A percentile compares a stretch with the other conserved stretches of the same genome.
Evolutionary conservation across 2,329 filamentous ascomycete genomes (phyloP).

Genomic region (Gaeumannomyces tritici): DNA sequence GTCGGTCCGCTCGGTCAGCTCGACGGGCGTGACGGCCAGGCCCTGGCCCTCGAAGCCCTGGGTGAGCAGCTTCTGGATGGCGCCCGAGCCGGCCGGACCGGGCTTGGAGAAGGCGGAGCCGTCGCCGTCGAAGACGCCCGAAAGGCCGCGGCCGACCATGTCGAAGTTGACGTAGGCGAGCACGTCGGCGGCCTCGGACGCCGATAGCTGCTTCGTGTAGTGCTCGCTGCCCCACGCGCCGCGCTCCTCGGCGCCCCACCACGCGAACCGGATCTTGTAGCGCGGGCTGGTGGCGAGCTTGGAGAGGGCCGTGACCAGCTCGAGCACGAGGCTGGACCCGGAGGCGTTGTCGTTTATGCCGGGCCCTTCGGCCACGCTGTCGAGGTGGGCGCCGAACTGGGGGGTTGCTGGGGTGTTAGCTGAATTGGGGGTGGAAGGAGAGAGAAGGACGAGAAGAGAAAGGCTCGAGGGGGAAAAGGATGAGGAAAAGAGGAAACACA

Average conservation of each 20-base stretch:
- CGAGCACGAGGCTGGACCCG: slow-evolving; percentile 1
- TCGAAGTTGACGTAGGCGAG: slow-evolving; percentile 56
- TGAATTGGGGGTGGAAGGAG: no score
- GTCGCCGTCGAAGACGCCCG: slow-evolving; percentile 59
- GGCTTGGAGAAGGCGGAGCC: slow-evolving; percentile 22
- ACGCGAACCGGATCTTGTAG: slow-evolving; percentile 52
- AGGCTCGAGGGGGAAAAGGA: no score
- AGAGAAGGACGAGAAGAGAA: no score
- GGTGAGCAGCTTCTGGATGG: slow-evolving; percentile 42
- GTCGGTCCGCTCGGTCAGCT: slow-evolving; percentile 58
- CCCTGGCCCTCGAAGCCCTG: slow-evolving; percentile 27
- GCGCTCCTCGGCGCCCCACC: slow-evolving; percentile 61
- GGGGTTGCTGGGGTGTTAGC: no score
- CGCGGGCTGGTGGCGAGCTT: slow-evolving; percentile 32
- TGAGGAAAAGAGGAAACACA: no score
- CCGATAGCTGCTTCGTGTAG: slow-evolving; percentile 45
- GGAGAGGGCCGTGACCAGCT: slow-evolving; percentile 11
- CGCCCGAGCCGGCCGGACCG: slow-evolving; percentile 29
- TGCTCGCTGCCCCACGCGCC: slow-evolving; percentile 54
- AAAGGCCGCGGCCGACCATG: slow-evolving; percentile 58
- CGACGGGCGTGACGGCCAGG: slow-evolving; percentile 33
- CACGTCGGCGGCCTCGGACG: slow-evolving; percentile 51
- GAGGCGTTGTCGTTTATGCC: slow-evolving; percentile 64
- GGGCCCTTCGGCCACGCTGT: slow-evolving; percentile 52
- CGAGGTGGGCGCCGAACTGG: slow-evolving; percentile 45